Percentiles rank a stretch among this genome's conserved stretches.
phyloP scores from a whole-genome alignment of 257 asterid genomes.

The Linderniella brevidens region DNA sequence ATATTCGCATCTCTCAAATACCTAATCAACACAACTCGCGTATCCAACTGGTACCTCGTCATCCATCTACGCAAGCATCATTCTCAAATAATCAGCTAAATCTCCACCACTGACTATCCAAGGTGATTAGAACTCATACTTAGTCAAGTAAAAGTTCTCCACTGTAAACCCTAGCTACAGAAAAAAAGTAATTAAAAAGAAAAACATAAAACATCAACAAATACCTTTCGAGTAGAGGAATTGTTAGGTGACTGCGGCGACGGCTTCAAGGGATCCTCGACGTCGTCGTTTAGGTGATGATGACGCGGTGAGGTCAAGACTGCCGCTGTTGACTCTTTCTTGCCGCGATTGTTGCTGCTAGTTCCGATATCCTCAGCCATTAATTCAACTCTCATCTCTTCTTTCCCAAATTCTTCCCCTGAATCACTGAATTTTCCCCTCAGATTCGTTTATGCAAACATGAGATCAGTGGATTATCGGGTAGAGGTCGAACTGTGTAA shows the following conservation, averaged over 20 bases:
- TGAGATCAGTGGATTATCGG: too few species aligned
- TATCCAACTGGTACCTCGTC: too few species aligned
- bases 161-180: background rate
- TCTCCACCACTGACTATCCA: too few species aligned
- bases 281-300: conserved; percentile 18
- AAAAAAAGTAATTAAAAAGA: background rate
- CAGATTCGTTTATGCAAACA: too few species aligned
- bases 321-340: conserved; percentile 47
- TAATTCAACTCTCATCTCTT: conserved; percentile 25
- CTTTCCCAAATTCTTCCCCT: too few species aligned
- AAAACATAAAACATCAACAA: background rate
- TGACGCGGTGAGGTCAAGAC: conserved; percentile 28
- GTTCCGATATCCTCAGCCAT: conserved; percentile 51
- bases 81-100: too few species aligned
- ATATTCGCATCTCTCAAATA: too few species aligned
- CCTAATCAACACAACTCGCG: too few species aligned
- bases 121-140: too few species aligned
- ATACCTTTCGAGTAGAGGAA: conserved; percentile 80
- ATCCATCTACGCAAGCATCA: too few species aligned
- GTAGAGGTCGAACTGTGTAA: too few species aligned
- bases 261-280: conserved; percentile 64
- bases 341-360: conserved; percentile 25
- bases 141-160: background rate
- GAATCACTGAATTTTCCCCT: too few species aligned
- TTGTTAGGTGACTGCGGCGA: conserved; percentile 64